Base-by-base conservation (phyloP, 345 rosid genomes). In the Odontarrhena argentea region DNA sequence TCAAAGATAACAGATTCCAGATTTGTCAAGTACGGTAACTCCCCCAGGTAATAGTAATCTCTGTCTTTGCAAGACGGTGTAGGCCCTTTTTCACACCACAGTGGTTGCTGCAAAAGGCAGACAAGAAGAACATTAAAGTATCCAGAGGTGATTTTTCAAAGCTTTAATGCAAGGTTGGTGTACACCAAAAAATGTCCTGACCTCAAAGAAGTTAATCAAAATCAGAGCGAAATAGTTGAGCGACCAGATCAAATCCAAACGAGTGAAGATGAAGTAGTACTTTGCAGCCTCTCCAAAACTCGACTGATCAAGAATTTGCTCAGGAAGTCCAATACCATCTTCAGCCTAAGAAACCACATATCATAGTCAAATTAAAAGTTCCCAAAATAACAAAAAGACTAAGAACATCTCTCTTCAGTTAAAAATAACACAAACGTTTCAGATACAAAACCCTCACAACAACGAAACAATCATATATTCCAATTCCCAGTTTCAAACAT, bases 271-370 rank as follows among this genome's bases (percentile, higher is more conserved):
- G 53, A 94, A 94, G 72, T 94, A 94, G 64, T 54, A 59, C 70
- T 81, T 88, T 11, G 88, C 85, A 73, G 87, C 78, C 53, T 67
- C 75, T 32, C 76, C 89, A 10, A 94, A 94, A 76, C 79, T 77
- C 18, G 87, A 66, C 43, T 84, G 84, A 53, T 87, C 89, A 44
- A 94, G 97, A 49, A 94, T 79, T 77, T 94, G 78, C 81, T 87
- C 97, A 0, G 99, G 96, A 32, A 94, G 76, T 8, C 99, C 99
- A 28, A 87, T 74, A 30, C 99, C 97, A 78, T 94, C 99, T 81
- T 83, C 95, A 60, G 97, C 97, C 99, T 94, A 77, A 28, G 50
- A 70, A 63, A 37, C 11, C 38, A 55, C 48, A 74, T 5, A 36
- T 10, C 55, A 62, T 37, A 74, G 22, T 48, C 55, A 43, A 63